These are phyloP conservation scores for Kwoniella heveanensis DNA, from an alignment of 768 basidiomycete genomes.

Conservation along the genomic window DNA sequence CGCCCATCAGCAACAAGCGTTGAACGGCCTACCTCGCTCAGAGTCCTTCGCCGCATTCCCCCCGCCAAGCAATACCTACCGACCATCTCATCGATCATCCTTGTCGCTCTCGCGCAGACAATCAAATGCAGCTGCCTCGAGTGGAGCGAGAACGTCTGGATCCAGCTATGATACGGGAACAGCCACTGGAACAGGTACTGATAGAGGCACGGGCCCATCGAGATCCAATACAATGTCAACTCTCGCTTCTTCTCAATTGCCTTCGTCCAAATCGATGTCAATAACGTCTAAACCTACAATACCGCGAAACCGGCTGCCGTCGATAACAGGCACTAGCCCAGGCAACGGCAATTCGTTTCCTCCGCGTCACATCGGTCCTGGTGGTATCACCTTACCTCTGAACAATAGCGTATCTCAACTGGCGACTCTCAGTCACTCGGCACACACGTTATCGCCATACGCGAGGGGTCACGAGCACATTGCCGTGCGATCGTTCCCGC, in stretches of 20 bases:
- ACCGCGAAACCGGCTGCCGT: constrained; percentile 6
- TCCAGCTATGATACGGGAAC: constrained; percentile 31
- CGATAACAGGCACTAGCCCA: constrained; percentile 36
- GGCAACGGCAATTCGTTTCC: constrained; percentile 33
- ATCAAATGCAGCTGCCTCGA: constrained; percentile 26
- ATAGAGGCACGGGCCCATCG: constrained; percentile 5
- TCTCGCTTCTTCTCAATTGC: constrained; percentile 30
- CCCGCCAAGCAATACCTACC: constrained; percentile 7
- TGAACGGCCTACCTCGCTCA: constrained; percentile 12
- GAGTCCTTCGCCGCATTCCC: constrained; percentile 25
- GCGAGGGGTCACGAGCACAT: constrained; percentile 88
- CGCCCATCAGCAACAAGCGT: constrained; percentile 4
- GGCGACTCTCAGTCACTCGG: constrained; percentile 79
- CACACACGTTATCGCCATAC: constrained; percentile 92
- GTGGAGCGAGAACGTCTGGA: constrained; percentile 17
- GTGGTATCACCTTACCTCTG: constrained; percentile 56
- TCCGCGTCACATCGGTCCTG: constrained; percentile 37
- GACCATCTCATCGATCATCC: neutral
- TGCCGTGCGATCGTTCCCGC: constrained; percentile 85
- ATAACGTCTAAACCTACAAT: neutral
- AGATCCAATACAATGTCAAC: constrained; percentile 29
- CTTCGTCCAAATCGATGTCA: constrained; percentile 35
- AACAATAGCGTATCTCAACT: constrained; percentile 81
- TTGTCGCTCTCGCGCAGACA: constrained; percentile 17
- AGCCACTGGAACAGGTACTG: constrained; percentile 14